A percentile compares a stretch with the other conserved stretches of the same genome.
phyloP scores from a whole-genome alignment of 805 yeast genomes.

The Myxozyma lipomycoides region DNA sequence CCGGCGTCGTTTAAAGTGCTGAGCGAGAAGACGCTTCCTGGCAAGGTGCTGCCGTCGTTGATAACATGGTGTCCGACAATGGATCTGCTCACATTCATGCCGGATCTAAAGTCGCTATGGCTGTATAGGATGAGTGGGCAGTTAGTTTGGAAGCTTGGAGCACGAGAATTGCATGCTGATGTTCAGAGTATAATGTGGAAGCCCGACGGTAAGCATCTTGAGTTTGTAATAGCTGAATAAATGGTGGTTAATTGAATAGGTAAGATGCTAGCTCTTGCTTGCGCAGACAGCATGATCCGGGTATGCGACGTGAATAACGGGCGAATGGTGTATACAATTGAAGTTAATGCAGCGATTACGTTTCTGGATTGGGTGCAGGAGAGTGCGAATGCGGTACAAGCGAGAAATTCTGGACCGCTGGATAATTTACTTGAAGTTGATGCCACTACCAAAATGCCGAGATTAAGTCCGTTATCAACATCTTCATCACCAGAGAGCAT shows the following conservation, averaged over 20 bases:
- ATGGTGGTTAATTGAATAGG: slow-evolving; percentile 6
- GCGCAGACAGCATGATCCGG: slow-evolving; percentile 19
- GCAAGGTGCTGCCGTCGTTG: slow-evolving; percentile 7
- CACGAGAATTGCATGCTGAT: slow-evolving; percentile 7
- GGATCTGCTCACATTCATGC: slow-evolving; percentile 26
- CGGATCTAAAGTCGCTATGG: slow-evolving; percentile 14
- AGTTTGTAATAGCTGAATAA: neutral
- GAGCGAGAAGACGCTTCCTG: slow-evolving; percentile 16
- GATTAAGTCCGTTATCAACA: slow-evolving; percentile 13
- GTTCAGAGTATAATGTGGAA: slow-evolving; percentile 19
- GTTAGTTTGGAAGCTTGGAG: slow-evolving; percentile 24
- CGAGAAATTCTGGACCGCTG: slow-evolving; percentile 7
- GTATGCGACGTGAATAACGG: slow-evolving; percentile 25
- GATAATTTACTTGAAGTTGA: slow-evolving; percentile 19
- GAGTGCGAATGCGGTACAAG: neutral
- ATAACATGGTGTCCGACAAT: slow-evolving; percentile 28
- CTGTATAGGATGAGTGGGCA: slow-evolving; percentile 28
- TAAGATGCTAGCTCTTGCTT: slow-evolving; percentile 20
- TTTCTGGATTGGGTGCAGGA: slow-evolving; percentile 20
- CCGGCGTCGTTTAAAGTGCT: slow-evolving; percentile 8
- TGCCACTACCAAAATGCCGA: slow-evolving; percentile 11
- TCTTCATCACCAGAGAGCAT: slow-evolving; percentile 11
- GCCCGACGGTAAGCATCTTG: slow-evolving; percentile 23
- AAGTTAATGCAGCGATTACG: slow-evolving; percentile 2
- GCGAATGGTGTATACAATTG: slow-evolving; percentile 6